These are phyloP conservation scores for Alternaria infectoria DNA, from an alignment of 2,329 filamentous ascomycete genomes.

Conservation along the genomic window DNA sequence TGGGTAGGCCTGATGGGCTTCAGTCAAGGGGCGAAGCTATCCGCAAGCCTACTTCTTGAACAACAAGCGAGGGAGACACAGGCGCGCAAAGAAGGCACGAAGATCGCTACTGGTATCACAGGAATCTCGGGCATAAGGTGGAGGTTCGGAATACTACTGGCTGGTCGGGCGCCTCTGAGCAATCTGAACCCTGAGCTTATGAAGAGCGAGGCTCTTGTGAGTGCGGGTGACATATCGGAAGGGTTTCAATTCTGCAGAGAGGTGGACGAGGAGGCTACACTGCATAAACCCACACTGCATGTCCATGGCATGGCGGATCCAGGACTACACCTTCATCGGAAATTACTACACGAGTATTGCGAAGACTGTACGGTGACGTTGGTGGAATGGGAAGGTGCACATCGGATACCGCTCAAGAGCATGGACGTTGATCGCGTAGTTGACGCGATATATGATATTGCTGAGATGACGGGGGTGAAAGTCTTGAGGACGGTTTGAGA, in stretches of 20 bases:
- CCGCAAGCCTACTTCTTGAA: slow-evolving; percentile 56
- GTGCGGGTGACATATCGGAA: slow-evolving; percentile 52
- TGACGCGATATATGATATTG: slow-evolving; percentile 59
- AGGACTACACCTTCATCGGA: slow-evolving; percentile 64
- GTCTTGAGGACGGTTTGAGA: slow-evolving; percentile 39
- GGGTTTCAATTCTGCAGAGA: slow-evolving; percentile 46
- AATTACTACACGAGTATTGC: slow-evolving; percentile 66
- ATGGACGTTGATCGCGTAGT: slow-evolving; percentile 67
- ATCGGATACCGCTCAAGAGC: slow-evolving; percentile 73
- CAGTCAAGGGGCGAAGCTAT: slow-evolving; percentile 58
- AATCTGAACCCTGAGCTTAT: slow-evolving; percentile 53
- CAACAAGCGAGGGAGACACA: slow-evolving; percentile 62
- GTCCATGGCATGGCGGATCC: slow-evolving; percentile 69
- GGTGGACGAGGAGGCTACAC: slow-evolving; percentile 54
- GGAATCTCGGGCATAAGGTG: slow-evolving; percentile 50
- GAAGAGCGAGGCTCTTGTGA: slow-evolving; percentile 49
- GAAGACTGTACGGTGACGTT: slow-evolving; percentile 60
- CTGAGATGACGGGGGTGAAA: slow-evolving; percentile 56
- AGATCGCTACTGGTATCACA: slow-evolving; percentile 29
- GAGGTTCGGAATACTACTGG: slow-evolving; percentile 67
- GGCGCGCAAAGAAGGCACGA: slow-evolving; percentile 36
- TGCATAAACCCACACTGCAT: slow-evolving; percentile 68
- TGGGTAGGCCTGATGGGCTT: slow-evolving; percentile 61
- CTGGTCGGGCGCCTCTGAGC: slow-evolving; percentile 67
- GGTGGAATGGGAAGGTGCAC: slow-evolving; percentile 76